These are phyloP conservation scores for Colletotrichum paranaense DNA, from an alignment of 2,329 filamentous ascomycete genomes.

Conservation along the genomic window DNA sequence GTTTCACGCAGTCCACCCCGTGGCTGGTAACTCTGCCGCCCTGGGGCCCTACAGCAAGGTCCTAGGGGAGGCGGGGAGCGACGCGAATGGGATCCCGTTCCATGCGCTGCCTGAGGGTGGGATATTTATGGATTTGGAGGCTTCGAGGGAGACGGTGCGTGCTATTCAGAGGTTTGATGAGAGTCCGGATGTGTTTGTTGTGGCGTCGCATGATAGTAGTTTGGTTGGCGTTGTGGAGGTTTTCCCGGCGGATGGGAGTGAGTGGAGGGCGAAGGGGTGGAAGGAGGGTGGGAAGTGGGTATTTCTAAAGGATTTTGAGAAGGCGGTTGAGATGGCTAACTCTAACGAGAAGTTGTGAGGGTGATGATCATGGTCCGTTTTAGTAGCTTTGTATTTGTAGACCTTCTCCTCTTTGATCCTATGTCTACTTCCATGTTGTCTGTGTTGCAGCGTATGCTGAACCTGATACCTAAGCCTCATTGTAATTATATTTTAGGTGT, in stretches of 20 bases:
- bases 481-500: background rate
- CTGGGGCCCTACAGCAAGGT: background rate
- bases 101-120: background rate
- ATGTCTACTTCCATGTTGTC: background rate
- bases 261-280: background rate
- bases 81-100: background rate
- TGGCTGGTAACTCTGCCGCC: background rate
- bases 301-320: background rate
- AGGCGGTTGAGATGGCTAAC: background rate
- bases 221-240: background rate
- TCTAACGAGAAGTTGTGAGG: background rate
- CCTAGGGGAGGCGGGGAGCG: background rate
- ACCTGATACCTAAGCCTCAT: background rate
- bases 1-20: slow-evolving; percentile 1
- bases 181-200: slow-evolving; percentile 4
- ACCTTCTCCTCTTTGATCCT: background rate
- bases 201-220: background rate
- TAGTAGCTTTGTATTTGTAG: background rate
- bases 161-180: background rate
- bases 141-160: background rate
- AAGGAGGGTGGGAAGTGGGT: background rate
- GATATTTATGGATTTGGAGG: background rate
- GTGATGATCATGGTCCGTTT: background rate
- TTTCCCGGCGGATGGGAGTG: background rate
- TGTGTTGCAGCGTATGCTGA: background rate